phyloP scores from a whole-genome alignment of 1,284 basidiomycete genomes.

The Omphalotus olearius region DNA sequence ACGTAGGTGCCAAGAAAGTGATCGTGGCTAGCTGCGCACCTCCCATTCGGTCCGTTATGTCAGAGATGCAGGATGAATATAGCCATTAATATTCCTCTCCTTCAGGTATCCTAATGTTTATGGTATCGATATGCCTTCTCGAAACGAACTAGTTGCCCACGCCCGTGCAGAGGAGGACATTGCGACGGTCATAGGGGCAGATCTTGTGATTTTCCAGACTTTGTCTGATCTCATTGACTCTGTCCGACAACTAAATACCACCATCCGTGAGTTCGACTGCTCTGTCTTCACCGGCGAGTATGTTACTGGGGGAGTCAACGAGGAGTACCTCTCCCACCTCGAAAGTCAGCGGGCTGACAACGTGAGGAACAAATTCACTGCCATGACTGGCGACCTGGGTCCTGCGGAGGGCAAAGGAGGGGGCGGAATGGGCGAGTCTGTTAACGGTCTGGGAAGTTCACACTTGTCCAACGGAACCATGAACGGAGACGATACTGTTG shows the following conservation, averaged over 20 bases:
- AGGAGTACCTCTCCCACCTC: conserved; percentile 75
- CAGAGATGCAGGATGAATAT: not conserved
- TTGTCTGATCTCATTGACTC: conserved; percentile 85
- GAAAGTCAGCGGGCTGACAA: conserved; percentile 85
- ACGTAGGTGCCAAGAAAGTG: conserved; percentile 97
- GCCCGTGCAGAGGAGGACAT: conserved; percentile 75
- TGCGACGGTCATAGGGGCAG: conserved; percentile 87
- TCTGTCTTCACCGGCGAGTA: conserved; percentile 98
- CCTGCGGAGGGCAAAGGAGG: conserved; percentile 36
- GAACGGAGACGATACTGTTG: conserved; percentile 73
- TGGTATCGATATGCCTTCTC: conserved; percentile 99
- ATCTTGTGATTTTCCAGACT: conserved; percentile 97
- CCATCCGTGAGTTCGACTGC: conserved; percentile 85
- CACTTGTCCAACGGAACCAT: conserved; percentile 33
- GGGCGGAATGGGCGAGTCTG: conserved; percentile 22
- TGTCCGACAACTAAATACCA: conserved; percentile 85
- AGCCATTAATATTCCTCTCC: conserved; percentile 2
- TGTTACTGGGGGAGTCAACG: conserved; percentile 93
- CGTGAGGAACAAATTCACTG: conserved; percentile 58
- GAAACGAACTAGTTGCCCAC: conserved; percentile 90
- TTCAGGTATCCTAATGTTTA: conserved; percentile 90
- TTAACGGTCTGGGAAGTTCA: conserved; percentile 24
- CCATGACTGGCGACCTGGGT: conserved; percentile 27
- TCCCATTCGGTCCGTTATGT: conserved; percentile 71
- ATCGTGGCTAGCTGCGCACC: conserved; percentile 97